Evolutionary conservation across 2,329 filamentous ascomycete species (phyloP), one percentile per base, ranked within the genome.

Genomic region (Xylariaceae sp.): DNA sequence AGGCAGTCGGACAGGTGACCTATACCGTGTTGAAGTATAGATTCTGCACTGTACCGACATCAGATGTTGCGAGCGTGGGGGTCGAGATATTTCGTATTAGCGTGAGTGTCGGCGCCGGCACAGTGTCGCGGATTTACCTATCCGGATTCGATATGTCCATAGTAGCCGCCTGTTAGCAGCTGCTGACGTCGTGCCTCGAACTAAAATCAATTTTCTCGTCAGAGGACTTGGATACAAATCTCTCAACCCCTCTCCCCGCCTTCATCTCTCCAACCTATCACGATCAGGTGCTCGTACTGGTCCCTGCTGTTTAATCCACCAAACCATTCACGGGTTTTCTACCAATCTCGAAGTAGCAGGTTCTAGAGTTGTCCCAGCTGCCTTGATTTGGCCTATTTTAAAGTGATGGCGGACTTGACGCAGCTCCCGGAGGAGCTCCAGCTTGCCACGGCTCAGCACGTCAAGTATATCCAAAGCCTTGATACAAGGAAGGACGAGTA

Each of bases 401-500:
- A 30, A 47, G 62, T 51, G 51, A 78, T 78, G 75, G 62, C 74
- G 18, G 62, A 66, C 18, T 64, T 75, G 34, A 64, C 71, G n/a
- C 66, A 72, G 6, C 69, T 76, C 15, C 71, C 76, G 34, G 73
- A 76, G 44, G 75, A 77, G 65, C 73, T 75, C 23, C 73, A 75
- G 63, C 76, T 85, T 53, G 79, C 80, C 53, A 76, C 77, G 4
- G 78, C 78, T 6, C 79, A 81, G 18, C 94, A 99, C 74, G 90
- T 97, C 69, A 85, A 86, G 72, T 99, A 97, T 74, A 91, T 99
- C 67, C 90, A 96, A 76, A 90, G 88, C 70, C 82, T 99, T 67
- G 92, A 99, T 75, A 92, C 88, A 66, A 88, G 89, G 72, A 92
- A 89, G 77, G 92, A 97, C 80, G 90, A 97, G 76, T 87, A 96